These are phyloP conservation scores for Thelephora terrestris DNA, from an alignment of 1,284 basidiomycete species.

Conservation along the genomic window DNA sequence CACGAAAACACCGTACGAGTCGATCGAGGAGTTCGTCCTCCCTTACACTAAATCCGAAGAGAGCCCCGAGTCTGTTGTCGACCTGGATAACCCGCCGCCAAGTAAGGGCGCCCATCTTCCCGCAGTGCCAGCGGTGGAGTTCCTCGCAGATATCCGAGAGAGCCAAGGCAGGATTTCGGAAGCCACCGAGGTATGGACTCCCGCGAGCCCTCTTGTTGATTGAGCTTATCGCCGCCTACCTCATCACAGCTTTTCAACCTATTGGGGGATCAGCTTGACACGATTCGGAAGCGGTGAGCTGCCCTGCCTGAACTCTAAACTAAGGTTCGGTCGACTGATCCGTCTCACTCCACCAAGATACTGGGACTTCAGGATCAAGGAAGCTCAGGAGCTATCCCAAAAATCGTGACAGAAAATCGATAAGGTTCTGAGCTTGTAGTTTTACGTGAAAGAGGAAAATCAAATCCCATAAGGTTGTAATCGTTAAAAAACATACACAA, in stretches of 20 bases:
- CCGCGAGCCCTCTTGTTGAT: neutral
- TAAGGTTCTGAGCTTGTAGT: too few species aligned
- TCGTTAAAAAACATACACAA: too few species aligned
- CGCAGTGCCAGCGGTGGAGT: constrained; percentile 72
- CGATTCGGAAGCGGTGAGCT: constrained; percentile 63
- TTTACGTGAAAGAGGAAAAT: too few species aligned
- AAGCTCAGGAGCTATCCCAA: constrained; percentile 18
- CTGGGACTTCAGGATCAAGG: constrained; percentile 34
- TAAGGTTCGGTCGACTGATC: constrained; percentile 8
- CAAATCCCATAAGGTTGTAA: too few species aligned
- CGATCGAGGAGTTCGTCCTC: constrained; percentile 48
- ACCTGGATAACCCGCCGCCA: constrained; percentile 66
- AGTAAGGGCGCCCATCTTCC: constrained; percentile 64
- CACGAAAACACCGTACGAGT: constrained; percentile 46
- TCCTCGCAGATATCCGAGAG: constrained; percentile 73
- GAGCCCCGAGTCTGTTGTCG: constrained; percentile 37
- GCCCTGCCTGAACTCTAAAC: constrained; percentile 18
- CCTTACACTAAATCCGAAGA: constrained; percentile 40
- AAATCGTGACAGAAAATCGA: too few species aligned
- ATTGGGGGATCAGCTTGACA: constrained; percentile 63
- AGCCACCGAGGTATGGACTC: constrained; percentile 39
- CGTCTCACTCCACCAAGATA: constrained; percentile 20
- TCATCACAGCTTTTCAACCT: constrained; percentile 52
- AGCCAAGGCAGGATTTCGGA: constrained; percentile 37
- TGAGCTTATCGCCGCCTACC: constrained; percentile 4